Conservation (phyloP, 768 basidiomycete genomes). For the Daedaleopsis sinensis region DNA sequence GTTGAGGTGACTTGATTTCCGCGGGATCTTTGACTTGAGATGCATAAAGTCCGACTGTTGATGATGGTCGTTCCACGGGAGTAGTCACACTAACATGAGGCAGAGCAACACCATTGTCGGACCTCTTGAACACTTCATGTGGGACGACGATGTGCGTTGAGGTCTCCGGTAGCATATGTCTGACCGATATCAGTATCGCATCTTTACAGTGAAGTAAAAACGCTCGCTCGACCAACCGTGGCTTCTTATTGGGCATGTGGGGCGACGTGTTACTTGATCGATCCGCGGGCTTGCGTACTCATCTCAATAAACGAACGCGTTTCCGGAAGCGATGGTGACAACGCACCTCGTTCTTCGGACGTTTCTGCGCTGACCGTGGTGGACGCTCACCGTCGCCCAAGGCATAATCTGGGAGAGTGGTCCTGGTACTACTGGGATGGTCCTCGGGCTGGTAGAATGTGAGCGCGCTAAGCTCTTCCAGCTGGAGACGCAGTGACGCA, state of each 20-base stretch:
- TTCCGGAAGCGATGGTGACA: constrained; percentile 1
- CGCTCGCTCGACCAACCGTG: constrained; percentile 51
- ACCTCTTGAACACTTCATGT: constrained; percentile 15
- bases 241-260: constrained; percentile 77
- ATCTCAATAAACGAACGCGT: constrained; percentile 11
- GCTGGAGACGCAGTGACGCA: constrained; percentile 34
- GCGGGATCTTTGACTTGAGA: constrained; percentile 42
- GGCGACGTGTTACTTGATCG: constrained; percentile 66
- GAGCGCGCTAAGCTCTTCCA: not conserved
- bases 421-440: constrained; percentile 41
- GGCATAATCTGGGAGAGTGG: constrained; percentile 78
- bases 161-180: constrained; percentile 18
- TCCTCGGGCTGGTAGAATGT: not conserved
- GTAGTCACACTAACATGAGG: constrained; percentile 22
- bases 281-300: constrained; percentile 51
- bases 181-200: constrained; percentile 1
- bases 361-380: constrained; percentile 69
- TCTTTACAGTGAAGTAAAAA: not conserved
- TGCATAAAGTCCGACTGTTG: constrained; percentile 42
- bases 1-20: constrained; percentile 60
- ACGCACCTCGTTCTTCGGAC: constrained; percentile 69
- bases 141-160: constrained; percentile 4
- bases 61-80: constrained; percentile 41
- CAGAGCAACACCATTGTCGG: constrained; percentile 16
- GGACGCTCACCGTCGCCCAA: constrained; percentile 83